Base-by-base conservation (phyloP, 257 asterid genomes). In the Nicotiana otophora region DNA sequence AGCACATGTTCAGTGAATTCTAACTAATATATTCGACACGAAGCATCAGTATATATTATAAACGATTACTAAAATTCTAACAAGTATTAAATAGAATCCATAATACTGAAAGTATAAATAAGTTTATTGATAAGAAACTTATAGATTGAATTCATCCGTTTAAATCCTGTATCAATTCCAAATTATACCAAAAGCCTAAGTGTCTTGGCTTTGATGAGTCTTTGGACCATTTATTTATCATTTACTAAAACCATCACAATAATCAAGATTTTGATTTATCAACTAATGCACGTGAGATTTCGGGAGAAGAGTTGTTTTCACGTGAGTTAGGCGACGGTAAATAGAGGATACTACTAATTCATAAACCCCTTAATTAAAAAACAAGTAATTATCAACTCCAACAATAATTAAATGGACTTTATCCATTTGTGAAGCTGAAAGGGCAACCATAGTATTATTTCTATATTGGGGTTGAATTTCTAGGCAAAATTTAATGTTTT, bases 361-460 rank as follows among this genome's bases (percentile, higher is more conserved):
- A 51, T 51, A 23, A 70, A 39, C 10, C 51, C 79, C 80, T 51
- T 51, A 75, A 51, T 75, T 51, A 28, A 51, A 75, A 48, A 46
- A 16, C 28, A 51, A 75, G 26, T 26, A 26, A 51, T 74, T 75
- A 28, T 51, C 16, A 75, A 75, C 63, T 75, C 80, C 16, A 75
- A 26, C 42, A 0, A 75, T 51, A 48, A 16, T 75, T 51, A 17
- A 28, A 16, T 75, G 1, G 39, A 75, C 46, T 74, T 57, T 75
- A 75, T 51, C 80, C 80, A 75, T 75, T 75, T 75, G 80, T 1
- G 17, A 7, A 75, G 28, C 28, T 75, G 46, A 75, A 75, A 75
- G 63, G 80, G 80, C 46, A 75, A 48, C 46, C 62, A 7, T 26
- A 26, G 0, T 28, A 51, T 28, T 51, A 58, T 58, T 58, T 34